Evolutionary conservation across 1,284 basidiomycete species (phyloP).

Genomic region (Ceratobasidium sp.): DNA sequence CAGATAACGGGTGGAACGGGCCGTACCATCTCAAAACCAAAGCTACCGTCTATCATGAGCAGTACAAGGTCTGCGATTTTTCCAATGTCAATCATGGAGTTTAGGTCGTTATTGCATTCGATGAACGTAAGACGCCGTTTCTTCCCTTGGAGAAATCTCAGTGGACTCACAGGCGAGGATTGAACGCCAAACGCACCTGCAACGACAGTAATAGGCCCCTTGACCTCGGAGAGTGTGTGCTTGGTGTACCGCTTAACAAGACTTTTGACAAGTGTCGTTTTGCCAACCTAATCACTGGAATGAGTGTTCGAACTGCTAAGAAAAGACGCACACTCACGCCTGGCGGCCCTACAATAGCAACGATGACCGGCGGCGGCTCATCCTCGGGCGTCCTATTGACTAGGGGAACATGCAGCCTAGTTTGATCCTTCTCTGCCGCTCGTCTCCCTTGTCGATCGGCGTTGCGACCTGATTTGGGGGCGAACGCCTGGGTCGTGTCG

Average conservation of each 20-base stretch:
- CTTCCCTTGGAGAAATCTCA: conserved; percentile 62
- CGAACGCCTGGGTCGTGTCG: conserved; percentile 68
- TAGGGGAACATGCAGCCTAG: conserved; percentile 92
- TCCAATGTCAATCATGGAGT: conserved; percentile 97
- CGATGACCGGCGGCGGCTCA: conserved; percentile 90
- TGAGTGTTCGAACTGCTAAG: background rate
- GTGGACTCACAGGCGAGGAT: background rate
- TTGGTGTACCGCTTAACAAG: conserved; percentile 94
- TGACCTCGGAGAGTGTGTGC: conserved; percentile 87
- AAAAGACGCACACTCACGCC: conserved; percentile 62
- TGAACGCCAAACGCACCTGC: conserved; percentile 52
- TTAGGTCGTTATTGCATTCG: conserved; percentile 97
- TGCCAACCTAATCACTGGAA: conserved; percentile 65
- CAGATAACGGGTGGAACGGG: background rate
- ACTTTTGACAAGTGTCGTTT: conserved; percentile 92
- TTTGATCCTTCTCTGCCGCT: conserved; percentile 93
- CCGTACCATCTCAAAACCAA: conserved; percentile 97
- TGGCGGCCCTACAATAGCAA: conserved; percentile 96
- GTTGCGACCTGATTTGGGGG: conserved; percentile 84
- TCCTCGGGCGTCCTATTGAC: conserved; percentile 94
- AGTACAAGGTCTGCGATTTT: conserved; percentile 97
- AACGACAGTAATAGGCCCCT: conserved; percentile 96
- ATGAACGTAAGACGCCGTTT: conserved; percentile 91
- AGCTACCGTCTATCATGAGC: conserved; percentile 97
- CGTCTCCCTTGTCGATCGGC: conserved; percentile 89